Evolutionary conservation across 495 filamentous ascomycete species (phyloP).

Genomic region (Penicillium flavigenum): DNA sequence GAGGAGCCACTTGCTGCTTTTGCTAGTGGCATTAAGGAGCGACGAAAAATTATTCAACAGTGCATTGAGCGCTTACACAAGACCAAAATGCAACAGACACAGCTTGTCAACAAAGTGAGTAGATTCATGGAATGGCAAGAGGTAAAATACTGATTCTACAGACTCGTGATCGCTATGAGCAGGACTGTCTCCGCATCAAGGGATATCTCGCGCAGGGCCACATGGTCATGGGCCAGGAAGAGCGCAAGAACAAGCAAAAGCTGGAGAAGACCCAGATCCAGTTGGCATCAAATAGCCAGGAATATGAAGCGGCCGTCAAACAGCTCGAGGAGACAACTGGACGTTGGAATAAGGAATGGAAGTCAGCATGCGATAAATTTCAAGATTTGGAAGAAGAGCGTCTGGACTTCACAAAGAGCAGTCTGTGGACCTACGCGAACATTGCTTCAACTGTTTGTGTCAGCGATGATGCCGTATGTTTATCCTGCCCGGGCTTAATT

Average conservation of each 20-base stretch:
- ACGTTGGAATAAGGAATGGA: conserved; percentile 98
- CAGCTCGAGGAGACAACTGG: conserved; percentile 92
- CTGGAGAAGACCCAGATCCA: conserved; percentile 98
- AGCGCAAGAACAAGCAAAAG: conserved; percentile 98
- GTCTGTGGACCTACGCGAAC: conserved; percentile 96
- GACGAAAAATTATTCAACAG: conserved; percentile 91
- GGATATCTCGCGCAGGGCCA: conserved; percentile 97
- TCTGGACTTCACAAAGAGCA: conserved; percentile 94
- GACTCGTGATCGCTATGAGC: conserved; percentile 91
- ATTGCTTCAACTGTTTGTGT: conserved; percentile 98
- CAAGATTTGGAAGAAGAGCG: conserved; percentile 98
- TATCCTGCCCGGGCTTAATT: not conserved
- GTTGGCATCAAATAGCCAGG: conserved; percentile 80
- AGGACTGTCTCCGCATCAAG: conserved; percentile 97
- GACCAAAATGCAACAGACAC: conserved; percentile 86
- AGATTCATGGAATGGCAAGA: not conserved
- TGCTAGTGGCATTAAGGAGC: conserved; percentile 88
- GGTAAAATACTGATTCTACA: conserved; percentile 39
- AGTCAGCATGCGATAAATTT: conserved; percentile 96
- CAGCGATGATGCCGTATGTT: conserved; percentile 82
- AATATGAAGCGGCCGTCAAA: conserved; percentile 92
- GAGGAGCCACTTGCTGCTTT: conserved; percentile 93
- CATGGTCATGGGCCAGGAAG: conserved; percentile 99
- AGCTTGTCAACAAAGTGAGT: conserved; percentile 81
- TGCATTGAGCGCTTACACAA: conserved; percentile 93